Evolutionary conservation across 2,329 filamentous ascomycete genomes (phyloP).

Genomic region (Colletotrichum acutatum): DNA sequence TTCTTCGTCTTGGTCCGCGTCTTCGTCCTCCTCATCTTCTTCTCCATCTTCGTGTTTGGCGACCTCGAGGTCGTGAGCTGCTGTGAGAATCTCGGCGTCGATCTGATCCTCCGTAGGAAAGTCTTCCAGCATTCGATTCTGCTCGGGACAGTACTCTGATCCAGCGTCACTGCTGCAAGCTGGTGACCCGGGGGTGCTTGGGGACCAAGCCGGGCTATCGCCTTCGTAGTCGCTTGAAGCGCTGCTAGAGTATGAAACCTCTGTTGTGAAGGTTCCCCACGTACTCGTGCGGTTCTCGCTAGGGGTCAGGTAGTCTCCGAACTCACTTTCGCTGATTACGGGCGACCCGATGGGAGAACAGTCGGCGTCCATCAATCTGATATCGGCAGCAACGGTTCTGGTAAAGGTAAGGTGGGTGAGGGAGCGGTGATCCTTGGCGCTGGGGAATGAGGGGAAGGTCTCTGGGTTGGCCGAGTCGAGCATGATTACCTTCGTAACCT

Average conservation of each 20-base stretch:
- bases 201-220: not conserved
- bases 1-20: not conserved
- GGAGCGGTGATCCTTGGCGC: not conserved
- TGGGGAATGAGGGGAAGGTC: not conserved
- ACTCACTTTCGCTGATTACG: not conserved
- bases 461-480: not conserved
- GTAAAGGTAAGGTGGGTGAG: not conserved
- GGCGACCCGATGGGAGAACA: not conserved
- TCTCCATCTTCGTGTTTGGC: not conserved
- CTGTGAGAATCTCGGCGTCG: not conserved
- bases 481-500: not conserved
- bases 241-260: not conserved
- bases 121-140: not conserved
- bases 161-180: not conserved
- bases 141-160: not conserved
- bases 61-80: not conserved
- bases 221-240: not conserved
- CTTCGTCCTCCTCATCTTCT: not conserved
- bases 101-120: not conserved
- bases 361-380: not conserved
- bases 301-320: not conserved
- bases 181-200: not conserved
- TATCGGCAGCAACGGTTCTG: not conserved
- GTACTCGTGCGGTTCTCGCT: not conserved
- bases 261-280: not conserved